A percentile compares a stretch with the other conserved stretches of the same genome.
These are phyloP conservation scores for Curvularia spicifera DNA, from an alignment of 2,329 filamentous ascomycete species.

Conservation along the genomic window DNA sequence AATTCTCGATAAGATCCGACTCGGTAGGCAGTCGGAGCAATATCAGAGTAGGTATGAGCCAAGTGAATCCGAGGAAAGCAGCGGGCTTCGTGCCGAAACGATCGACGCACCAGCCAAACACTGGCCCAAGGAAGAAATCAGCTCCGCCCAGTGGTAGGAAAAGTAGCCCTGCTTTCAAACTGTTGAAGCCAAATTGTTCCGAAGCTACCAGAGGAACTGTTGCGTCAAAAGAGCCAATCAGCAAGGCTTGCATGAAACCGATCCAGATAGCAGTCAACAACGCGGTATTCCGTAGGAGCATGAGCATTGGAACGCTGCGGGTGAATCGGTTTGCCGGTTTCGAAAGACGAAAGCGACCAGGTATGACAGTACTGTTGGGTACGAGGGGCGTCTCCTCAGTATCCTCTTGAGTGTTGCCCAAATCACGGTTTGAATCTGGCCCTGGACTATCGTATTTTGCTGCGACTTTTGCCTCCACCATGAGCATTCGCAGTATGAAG, in stretches of 20 bases:
- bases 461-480: constrained; percentile 69
- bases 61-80: constrained; percentile 52
- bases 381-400: constrained; percentile 38
- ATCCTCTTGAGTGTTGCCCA: constrained; percentile 23
- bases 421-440: constrained; percentile 10
- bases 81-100: constrained; percentile 54
- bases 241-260: constrained; percentile 43
- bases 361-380: constrained; percentile 26
- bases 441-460: constrained; percentile 48
- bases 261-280: constrained; percentile 46
- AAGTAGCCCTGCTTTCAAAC: constrained; percentile 53
- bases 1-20: constrained; percentile 21
- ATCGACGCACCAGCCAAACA: constrained; percentile 58
- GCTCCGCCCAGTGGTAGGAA: constrained; percentile 55
- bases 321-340: constrained; percentile 51
- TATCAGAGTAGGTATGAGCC: constrained; percentile 52
- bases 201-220: constrained; percentile 56
- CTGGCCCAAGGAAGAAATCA: constrained; percentile 55
- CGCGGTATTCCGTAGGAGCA: constrained; percentile 45
- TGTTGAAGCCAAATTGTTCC: constrained; percentile 54
- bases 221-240: constrained; percentile 55
- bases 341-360: constrained; percentile 52
- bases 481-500: constrained; percentile 64
- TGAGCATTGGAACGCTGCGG: constrained; percentile 57
- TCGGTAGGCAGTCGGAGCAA: constrained; percentile 52